A percentile compares a stretch with the other conserved stretches of the same genome.
Conservation (phyloP, 352 stramenopile species). For the Pelagophyceae sp. region DNA sequence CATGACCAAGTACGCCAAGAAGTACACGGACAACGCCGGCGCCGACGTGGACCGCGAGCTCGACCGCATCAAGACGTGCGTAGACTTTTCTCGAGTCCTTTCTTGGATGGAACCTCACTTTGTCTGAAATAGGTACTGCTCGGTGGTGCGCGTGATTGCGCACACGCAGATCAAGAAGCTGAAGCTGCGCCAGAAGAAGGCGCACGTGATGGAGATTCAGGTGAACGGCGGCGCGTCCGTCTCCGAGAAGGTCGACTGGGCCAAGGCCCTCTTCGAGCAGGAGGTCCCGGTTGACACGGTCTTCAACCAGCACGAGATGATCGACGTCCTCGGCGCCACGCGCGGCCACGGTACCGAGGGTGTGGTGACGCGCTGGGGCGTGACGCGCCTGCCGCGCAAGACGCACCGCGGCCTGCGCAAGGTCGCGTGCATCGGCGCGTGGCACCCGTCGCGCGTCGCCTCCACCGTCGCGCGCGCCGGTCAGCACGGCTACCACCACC, state of each 20-base stretch:
- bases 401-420: conserved; percentile 99
- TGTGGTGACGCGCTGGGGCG: conserved; percentile 98
- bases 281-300: conserved; percentile 91
- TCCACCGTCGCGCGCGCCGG: conserved; percentile 95
- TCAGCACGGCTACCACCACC: conserved; percentile 99
- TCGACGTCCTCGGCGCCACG: conserved; percentile 96
- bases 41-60: conserved; percentile 89
- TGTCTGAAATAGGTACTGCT: too few species aligned
- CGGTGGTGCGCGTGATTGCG: conserved; percentile 96
- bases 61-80: conserved; percentile 98
- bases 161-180: conserved; percentile 99
- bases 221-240: conserved; percentile 92
- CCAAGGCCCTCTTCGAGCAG: conserved; percentile 98
- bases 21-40: conserved; percentile 76
- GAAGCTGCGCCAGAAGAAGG: conserved; percentile 99
- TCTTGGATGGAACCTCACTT: too few species aligned
- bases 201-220: conserved; percentile 99
- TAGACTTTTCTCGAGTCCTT: too few species aligned
- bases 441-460: conserved; percentile 96
- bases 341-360: conserved; percentile 98
- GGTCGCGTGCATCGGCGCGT: conserved; percentile 99
- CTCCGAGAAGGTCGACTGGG: conserved; percentile 98
- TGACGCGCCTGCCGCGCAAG: conserved; percentile 98
- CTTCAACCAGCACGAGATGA: conserved; percentile 93
- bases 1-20: conserved; percentile 99